Base-by-base conservation (phyloP, 345 rosid species). In the Citrus cavaleriei region DNA sequence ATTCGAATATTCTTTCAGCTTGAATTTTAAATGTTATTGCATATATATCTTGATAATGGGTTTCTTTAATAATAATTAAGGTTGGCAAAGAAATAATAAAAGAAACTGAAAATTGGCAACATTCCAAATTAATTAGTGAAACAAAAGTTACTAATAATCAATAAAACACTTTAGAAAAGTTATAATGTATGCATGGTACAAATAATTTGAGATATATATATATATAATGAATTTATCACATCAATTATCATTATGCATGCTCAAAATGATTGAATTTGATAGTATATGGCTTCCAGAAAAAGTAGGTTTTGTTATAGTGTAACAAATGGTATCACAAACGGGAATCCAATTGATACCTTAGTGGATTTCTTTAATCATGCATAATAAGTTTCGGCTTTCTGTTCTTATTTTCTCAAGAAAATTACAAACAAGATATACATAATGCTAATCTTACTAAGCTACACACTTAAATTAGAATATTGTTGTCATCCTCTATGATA, bases 401-500 rank as follows among this genome's bases (percentile, higher is more conserved):
- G 4, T 46, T 54, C 64, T 35, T 18, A 67, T 70, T n/a, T 74
- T 73, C 61, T 76, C 30, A 30, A 24, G 27, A 30, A 70, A 69
- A 64, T 63, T 80, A 76, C 73, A 78, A 81, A 82, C 49, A 71
- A 38, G 67, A 51, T 14, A 69, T 60, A 40, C 5, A 28, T 66
- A 66, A 7, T 70, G 72, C 75, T 27, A 38, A 57, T 70, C 62
- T 73, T 64, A 67, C 79, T 71, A 75, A 38, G 18, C 19, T 24
- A 68, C 72, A 76, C 81, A 81, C 80, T 74, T 75, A 35, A 64
- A 67, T 64, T 74, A 74, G 54, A 57, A 25, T 59, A 78, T 25
- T 78, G 10, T 71, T 74, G 21, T 8, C 1, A 18, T 4, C 61
- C 19, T 60, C 73, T 73, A n/a, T n/a, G n/a, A n/a, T n/a, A n/a